Evolutionary conservation across 306 rosid species (phyloP).

Genomic region (Sesbania bispinosa): DNA sequence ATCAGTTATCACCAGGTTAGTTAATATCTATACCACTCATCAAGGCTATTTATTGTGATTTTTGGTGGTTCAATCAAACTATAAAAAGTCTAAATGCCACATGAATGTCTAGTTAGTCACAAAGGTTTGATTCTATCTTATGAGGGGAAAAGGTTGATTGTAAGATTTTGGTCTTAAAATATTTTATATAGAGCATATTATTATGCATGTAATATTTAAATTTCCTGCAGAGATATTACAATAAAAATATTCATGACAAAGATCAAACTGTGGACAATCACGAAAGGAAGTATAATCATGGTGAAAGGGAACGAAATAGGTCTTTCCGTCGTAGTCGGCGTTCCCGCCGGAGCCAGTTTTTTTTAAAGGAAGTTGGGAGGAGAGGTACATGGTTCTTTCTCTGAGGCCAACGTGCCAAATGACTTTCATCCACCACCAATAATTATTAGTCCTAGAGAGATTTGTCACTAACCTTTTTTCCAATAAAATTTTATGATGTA

Average conservation of each 20-base stretch:
- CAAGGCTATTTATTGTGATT: no score
- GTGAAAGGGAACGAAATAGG: no score
- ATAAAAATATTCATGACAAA: not conserved
- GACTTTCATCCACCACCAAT: no score
- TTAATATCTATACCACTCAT: not conserved
- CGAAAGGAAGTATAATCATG: not conserved
- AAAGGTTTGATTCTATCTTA: not conserved
- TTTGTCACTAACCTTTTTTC: slow-evolving; percentile 26
- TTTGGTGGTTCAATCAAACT: no score
- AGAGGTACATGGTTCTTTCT: slow-evolving; percentile 35
- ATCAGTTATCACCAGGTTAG: slow-evolving; percentile 24
- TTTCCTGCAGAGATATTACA: slow-evolving; percentile 41
- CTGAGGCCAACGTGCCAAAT: slow-evolving; percentile 35
- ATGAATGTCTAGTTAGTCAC: no score
- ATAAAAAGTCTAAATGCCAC: no score
- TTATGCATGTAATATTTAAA: slow-evolving; percentile 3
- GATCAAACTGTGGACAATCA: no score
- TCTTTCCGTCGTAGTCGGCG: no score
- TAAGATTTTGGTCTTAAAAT: not conserved
- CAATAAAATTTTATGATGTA: slow-evolving; percentile 45
- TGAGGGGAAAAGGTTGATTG: not conserved
- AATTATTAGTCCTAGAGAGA: slow-evolving; percentile 33
- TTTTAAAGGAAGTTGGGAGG: not conserved
- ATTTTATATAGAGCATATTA: not conserved
- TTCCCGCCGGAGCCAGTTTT: slow-evolving; percentile 25